These are phyloP conservation scores for Volvariella volvacea DNA, from an alignment of 1,284 basidiomycete species.

Conservation along the genomic window DNA sequence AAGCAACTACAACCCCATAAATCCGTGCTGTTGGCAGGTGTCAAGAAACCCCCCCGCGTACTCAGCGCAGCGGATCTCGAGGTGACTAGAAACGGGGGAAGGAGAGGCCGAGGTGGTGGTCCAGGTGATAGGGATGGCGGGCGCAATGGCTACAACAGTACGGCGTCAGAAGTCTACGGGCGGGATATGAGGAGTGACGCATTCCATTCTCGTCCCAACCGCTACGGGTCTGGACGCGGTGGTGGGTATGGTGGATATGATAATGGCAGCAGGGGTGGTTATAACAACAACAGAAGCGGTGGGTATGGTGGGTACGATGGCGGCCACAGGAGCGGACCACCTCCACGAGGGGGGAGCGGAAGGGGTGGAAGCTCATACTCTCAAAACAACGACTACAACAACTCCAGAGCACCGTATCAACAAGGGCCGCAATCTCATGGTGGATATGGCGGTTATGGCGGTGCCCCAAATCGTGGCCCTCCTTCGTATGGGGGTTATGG, in stretches of 20 bases:
- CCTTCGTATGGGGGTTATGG: background rate
- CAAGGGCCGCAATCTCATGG: conserved; percentile 20
- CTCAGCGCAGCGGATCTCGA: conserved; percentile 77
- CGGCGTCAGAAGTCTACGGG: background rate
- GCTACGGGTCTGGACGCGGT: conserved; percentile 20
- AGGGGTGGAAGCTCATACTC: conserved; percentile 24
- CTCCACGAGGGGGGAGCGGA: conserved; percentile 15
- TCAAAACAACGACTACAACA: conserved; percentile 10
- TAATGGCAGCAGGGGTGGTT: background rate
- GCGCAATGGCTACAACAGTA: background rate
- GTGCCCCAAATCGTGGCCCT: background rate
- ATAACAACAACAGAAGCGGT: conserved; percentile 16
- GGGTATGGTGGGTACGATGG: conserved; percentile 20
- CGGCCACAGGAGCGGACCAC: no score
- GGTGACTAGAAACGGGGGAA: conserved; percentile 37
- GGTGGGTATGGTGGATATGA: conserved; percentile 22
- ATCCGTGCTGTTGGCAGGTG: conserved; percentile 78
- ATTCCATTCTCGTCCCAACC: conserved; percentile 29
- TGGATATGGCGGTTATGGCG: conserved; percentile 17
- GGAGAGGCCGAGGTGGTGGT: conserved; percentile 45
- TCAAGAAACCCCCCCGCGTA: conserved; percentile 51
- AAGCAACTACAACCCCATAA: conserved; percentile 81
- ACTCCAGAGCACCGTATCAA: conserved; percentile 12
- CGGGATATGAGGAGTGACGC: conserved; percentile 24
- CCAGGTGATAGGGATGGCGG: conserved; percentile 19